A percentile compares a stretch with the other conserved stretches of the same genome.
Evolutionary conservation across 2,329 filamentous ascomycete genomes (phyloP).

Genomic region (Aspergillus hortae): DNA sequence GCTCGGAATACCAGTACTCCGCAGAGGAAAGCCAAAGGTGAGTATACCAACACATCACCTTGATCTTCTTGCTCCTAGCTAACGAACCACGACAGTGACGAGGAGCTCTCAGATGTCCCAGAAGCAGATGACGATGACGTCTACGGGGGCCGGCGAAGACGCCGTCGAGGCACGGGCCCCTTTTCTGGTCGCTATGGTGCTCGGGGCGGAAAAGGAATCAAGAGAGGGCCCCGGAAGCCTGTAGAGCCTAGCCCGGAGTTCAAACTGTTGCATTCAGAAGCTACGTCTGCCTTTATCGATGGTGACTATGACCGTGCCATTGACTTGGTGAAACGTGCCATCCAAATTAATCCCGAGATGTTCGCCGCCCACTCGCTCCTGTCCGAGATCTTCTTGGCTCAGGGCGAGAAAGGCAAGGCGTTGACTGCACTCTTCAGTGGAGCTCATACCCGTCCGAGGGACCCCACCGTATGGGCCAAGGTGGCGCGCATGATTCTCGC

Average conservation of each 20-base stretch:
- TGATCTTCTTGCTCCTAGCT: background rate
- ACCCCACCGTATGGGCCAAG: slow-evolving; percentile 55
- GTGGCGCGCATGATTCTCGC: slow-evolving; percentile 55
- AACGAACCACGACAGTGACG: slow-evolving; percentile 16
- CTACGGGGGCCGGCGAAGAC: slow-evolving; percentile 26
- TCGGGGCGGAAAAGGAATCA: slow-evolving; percentile 44
- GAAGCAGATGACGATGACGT: slow-evolving; percentile 23
- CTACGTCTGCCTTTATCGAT: slow-evolving; percentile 48
- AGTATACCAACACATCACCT: slow-evolving; percentile 3
- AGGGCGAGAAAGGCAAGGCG: slow-evolving; percentile 56
- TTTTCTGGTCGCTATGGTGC: slow-evolving; percentile 37
- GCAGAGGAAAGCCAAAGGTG: slow-evolving; percentile 25
- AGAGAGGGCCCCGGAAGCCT: slow-evolving; percentile 44
- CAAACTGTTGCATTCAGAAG: slow-evolving; percentile 45
- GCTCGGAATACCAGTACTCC: slow-evolving; percentile 24
- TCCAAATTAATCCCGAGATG: slow-evolving; percentile 59
- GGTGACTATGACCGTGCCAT: slow-evolving; percentile 44
- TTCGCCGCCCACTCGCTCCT: slow-evolving; percentile 59
- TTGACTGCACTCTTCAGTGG: slow-evolving; percentile 56
- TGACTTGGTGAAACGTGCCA: slow-evolving; percentile 45
- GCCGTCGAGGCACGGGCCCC: slow-evolving; percentile 28
- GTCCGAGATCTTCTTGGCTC: slow-evolving; percentile 55
- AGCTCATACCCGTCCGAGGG: slow-evolving; percentile 54
- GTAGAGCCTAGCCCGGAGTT: slow-evolving; percentile 48
- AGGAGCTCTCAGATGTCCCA: slow-evolving; percentile 18